Percentiles rank a stretch among this genome's conserved stretches.
Evolutionary conservation across 306 rosid genomes (phyloP).

Genomic region (Glycine latifolia): DNA sequence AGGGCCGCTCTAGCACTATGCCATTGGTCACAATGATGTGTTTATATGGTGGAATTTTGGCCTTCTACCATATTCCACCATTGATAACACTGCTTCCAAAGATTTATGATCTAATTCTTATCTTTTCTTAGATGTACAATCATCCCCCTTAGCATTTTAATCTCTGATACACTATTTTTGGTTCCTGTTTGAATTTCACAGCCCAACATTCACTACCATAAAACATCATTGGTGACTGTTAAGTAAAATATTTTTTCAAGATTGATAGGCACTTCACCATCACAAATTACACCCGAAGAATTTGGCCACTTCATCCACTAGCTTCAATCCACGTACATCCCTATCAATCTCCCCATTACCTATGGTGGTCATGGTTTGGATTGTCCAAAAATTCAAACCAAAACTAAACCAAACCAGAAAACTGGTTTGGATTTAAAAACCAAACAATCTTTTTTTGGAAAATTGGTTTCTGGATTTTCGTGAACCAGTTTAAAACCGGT

Average conservation of each 20-base stretch:
- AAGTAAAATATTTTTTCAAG: not conserved
- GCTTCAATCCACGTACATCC: not conserved
- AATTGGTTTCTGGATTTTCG: not conserved
- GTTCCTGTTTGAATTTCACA: not conserved
- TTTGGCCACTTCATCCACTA: not conserved
- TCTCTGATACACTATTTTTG: not conserved
- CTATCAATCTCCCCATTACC: not conserved
- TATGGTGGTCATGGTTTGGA: not conserved
- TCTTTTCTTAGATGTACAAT: not conserved
- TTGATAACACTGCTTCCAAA: no score
- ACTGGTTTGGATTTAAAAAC: not conserved
- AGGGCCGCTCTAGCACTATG: no score
- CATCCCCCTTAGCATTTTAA: not conserved
- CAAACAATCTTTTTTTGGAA: no score
- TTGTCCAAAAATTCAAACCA: no score
- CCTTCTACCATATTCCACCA: no score
- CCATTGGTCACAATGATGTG: no score
- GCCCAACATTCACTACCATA: not conserved
- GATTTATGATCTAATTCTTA: not conserved
- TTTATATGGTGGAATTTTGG: no score
- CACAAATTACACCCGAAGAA: not conserved
- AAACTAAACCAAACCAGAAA: not conserved
- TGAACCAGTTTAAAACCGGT: not conserved
- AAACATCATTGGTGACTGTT: not conserved
- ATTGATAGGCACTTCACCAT: not conserved